A percentile compares a stretch with the other conserved stretches of the same genome.
Conservation (phyloP, 2,329 filamentous ascomycete genomes). For the Zymoseptoria tritici region DNA sequence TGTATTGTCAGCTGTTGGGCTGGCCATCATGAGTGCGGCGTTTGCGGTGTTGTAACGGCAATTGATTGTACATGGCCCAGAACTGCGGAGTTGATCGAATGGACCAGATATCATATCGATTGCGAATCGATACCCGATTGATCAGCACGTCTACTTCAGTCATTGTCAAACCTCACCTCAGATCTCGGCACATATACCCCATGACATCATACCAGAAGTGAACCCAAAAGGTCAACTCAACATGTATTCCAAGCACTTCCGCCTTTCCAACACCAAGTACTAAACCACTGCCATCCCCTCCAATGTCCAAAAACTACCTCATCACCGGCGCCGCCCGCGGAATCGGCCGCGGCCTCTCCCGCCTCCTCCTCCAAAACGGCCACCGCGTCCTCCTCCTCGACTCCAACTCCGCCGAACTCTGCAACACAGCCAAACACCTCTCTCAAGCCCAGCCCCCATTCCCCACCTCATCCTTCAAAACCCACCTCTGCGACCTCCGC, state of each 20-base stretch:
- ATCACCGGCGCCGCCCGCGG: conserved; percentile 34
- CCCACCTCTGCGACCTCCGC: conserved; percentile 19
- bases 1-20: not conserved
- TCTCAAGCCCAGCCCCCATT: not conserved
- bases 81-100: too few species aligned
- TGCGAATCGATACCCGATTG: too few species aligned
- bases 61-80: too few species aligned
- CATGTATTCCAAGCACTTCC: not conserved
- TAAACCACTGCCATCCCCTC: too few species aligned
- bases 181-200: not conserved
- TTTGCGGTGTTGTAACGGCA: too few species aligned
- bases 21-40: not conserved
- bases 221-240: not conserved
- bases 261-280: too few species aligned
- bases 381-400: conserved; percentile 38
- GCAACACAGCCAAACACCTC: conserved; percentile 29
- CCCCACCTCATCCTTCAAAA: conserved; percentile 12
- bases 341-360: conserved; percentile 33
- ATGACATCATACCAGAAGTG: not conserved
- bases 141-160: too few species aligned
- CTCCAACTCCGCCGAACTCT: conserved; percentile 32
- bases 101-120: too few species aligned
- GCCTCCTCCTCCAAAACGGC: conserved; percentile 32
- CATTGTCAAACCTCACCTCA: too few species aligned
- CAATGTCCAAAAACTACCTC: conserved; percentile 34